Percentiles rank a stretch among this genome's conserved stretches.
Evolutionary conservation across 768 basidiomycete genomes (phyloP).

Genomic region (Pleurotus platypus): DNA sequence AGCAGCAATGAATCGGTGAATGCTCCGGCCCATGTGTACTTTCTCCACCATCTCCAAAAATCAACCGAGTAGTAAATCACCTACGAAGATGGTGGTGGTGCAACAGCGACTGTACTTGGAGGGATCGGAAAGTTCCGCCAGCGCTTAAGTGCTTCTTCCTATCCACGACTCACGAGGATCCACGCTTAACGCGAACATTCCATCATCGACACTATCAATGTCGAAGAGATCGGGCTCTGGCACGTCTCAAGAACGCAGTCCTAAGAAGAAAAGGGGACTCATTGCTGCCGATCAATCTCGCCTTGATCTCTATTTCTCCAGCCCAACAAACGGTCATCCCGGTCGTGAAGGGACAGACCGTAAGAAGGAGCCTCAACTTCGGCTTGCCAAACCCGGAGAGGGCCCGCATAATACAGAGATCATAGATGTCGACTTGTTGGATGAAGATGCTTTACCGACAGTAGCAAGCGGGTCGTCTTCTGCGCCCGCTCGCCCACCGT

Average conservation of each 20-base stretch:
- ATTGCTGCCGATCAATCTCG: slow-evolving; percentile 16
- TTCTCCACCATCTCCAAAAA: no score
- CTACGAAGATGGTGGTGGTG: no score
- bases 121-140: not conserved
- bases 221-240: not conserved
- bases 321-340: slow-evolving; percentile 15
- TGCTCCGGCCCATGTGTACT: no score
- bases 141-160: not conserved
- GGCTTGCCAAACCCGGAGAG: slow-evolving; percentile 3
- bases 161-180: not conserved
- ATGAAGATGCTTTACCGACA: slow-evolving; percentile 4
- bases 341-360: not conserved
- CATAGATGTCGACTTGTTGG: slow-evolving; percentile 16
- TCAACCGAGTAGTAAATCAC: no score
- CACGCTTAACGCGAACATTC: not conserved
- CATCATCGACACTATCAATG: not conserved
- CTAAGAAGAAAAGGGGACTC: slow-evolving; percentile 3
- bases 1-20: no score
- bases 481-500: no score
- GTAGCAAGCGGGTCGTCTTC: no score
- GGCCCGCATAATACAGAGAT: slow-evolving; percentile 5
- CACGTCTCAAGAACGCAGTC: not conserved
- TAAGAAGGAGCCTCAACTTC: not conserved
- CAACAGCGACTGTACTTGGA: no score
- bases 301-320: slow-evolving; percentile 24